Base-by-base conservation (phyloP, 2,329 filamentous ascomycete genomes). In the Trichophyton mentagrophytes region DNA sequence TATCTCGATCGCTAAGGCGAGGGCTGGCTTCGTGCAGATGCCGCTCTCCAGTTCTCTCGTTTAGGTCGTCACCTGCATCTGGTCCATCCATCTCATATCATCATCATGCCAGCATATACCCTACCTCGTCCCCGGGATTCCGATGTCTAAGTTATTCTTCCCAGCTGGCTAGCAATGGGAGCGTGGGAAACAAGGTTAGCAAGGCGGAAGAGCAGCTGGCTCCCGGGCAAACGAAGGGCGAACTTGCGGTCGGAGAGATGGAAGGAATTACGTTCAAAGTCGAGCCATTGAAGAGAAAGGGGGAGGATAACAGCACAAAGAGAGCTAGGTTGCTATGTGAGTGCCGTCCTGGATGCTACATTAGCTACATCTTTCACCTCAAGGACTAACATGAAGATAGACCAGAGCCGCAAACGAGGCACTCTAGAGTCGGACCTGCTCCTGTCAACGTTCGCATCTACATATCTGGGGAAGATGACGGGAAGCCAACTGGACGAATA, bases 361-460 rank as follows among this genome's bases (percentile, higher is more conserved):
- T 17, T 17, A 17, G 40, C 40, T 44, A 44, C 40, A 47, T 57
- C 3, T 51, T 36, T 7, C 38, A 42, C 6, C 7, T 36, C 6
- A 44, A n/a, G 2, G 36, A 27, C 22, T 59, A 40, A 56, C 44
- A n/a, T 15, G 5, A 53, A 36, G 59, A 60, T 69, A 96, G 92
- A 99, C 79, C 93, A 99, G 78, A 93, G 88, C 74, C 88, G 93
- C 68, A 99, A 99, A 77, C 86, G 93, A 72, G 93, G 93, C 67
- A 97, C 88, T 66, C 86, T 97, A 71, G 93, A 99, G 74, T 91
- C 89, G 65, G 93, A 99, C 74, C 88, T 99, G 60, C 84, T 99
- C 65, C 87, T 97, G 66, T 96, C 90, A 63, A 99, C 93, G 66
- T 99, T 99, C 73, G 93, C 93, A 65, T 84, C 92, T 66, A 78